Percentiles rank a stretch among this genome's conserved stretches.
Conservation (phyloP, 106 monocot genomes). For the Dendrobium huoshanense region DNA sequence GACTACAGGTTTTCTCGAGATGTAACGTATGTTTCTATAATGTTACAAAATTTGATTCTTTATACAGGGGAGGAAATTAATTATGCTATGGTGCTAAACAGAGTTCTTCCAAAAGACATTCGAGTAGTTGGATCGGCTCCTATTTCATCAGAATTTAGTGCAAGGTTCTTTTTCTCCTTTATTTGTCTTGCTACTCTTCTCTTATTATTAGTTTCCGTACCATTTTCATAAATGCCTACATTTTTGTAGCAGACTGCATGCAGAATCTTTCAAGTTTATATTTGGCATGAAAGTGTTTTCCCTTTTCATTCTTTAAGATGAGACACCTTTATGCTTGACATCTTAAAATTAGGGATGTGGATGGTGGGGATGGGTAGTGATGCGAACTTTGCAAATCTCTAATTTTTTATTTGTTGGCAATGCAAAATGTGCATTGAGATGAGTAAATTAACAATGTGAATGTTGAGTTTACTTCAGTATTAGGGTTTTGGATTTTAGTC, state of each 20-base stretch:
- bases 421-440: too few species aligned
- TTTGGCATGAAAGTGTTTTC: too few species aligned
- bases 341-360: neutral
- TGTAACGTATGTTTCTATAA: neutral
- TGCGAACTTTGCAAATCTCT: neutral
- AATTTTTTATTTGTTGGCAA: neutral
- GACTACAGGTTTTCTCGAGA: neutral
- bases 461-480: too few species aligned
- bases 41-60: neutral
- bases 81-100: conserved; percentile 91
- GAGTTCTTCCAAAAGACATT: conserved; percentile 81
- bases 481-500: too few species aligned
- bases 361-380: neutral
- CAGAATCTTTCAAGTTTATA: neutral
- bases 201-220: neutral
- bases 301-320: neutral
- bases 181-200: neutral
- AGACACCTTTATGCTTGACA: neutral
- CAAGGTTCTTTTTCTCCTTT: conserved; percentile 48
- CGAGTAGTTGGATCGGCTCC: conserved; percentile 83
- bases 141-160: conserved; percentile 49
- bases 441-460: too few species aligned
- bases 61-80: conserved; percentile 50
- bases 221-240: neutral
- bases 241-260: neutral